phyloP scores from a whole-genome alignment of 75 land plant genomes.

The Pseudotsuga menziesii region DNA sequence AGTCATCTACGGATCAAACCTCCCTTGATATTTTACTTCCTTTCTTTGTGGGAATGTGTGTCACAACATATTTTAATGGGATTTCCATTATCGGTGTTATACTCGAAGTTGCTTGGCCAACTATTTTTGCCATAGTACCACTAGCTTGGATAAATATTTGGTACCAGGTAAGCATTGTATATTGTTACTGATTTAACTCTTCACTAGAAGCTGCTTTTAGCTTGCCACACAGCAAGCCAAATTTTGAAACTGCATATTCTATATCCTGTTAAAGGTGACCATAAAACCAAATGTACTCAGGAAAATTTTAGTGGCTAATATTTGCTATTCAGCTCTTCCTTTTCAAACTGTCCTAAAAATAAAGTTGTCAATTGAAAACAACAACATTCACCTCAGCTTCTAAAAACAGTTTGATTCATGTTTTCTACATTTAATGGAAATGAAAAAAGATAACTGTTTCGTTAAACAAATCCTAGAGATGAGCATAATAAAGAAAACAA shows the following conservation, averaged over 20 bases:
- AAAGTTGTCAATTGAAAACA: not conserved
- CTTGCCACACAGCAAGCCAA: not conserved
- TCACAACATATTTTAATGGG: slow-evolving; percentile 53
- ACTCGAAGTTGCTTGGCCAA: slow-evolving; percentile 86
- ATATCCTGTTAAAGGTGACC: not conserved
- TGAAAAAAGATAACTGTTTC: not conserved
- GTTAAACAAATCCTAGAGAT: not conserved
- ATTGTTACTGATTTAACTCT: not conserved
- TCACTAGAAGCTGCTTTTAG: not conserved
- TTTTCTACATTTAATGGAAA: not conserved
- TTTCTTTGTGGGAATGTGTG: slow-evolving; percentile 42
- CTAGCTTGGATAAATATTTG: slow-evolving; percentile 66
- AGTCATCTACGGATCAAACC: slow-evolving; percentile 93
- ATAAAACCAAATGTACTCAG: not conserved
- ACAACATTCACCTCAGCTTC: too few relatives aligned
- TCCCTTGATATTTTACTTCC: slow-evolving; percentile 86
- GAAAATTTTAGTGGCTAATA: not conserved
- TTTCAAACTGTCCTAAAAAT: not conserved
- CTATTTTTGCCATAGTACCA: slow-evolving; percentile 63
- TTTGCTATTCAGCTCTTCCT: not conserved
- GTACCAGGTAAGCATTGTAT: slow-evolving; percentile 64
- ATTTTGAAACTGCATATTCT: not conserved
- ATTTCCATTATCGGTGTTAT: slow-evolving; percentile 60
- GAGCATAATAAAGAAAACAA: not conserved
- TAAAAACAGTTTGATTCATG: not conserved